Base-by-base conservation (phyloP, 306 rosid genomes). In the Crotalaria pallida region DNA sequence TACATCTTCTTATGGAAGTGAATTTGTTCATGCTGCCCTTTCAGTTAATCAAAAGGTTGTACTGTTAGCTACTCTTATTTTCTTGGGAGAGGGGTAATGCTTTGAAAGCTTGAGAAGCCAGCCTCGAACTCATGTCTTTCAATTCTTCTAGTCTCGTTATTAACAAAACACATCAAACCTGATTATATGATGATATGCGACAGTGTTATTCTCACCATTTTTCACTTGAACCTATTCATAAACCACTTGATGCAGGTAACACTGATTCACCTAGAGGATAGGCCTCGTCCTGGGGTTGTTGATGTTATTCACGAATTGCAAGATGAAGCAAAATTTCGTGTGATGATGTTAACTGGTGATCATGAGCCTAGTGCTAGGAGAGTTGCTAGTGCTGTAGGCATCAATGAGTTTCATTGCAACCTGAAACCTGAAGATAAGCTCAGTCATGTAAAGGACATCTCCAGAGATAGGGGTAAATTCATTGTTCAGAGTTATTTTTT, bases 361-460 rank as follows among this genome's bases (percentile, higher is more conserved):
- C 97, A 94, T 23, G 80, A 88, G 69, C 86, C 83, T 31, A 94
- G 99, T 73, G 97, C 99, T 23, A 80, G 75, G 89, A 87, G 97
- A 82, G 96, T 94, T 64, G 97, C 99, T 72, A 84, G 76, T 36
- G 90, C 96, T 63, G 96, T 87, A 61, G 96, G 97, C 67, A 94
- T 94, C 77, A 82, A 53, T 8, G 99, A 91, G 83, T 87, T 89
- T 80, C 57, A 88, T 64, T 87, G 88, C 84, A 91, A 87, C 80
- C 90, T 94, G 78, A 91, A 94, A 82, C 99, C 99, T 10, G 99
- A 91, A 84, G 99, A 94, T 82, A 91, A 94, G 82, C 87, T 94
- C 58, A 84, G 96, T 59, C 89, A 86, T 81, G 89, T 94, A 50
- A 91, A 94, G 83, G 96, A 86, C 73, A 73, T 76, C 69, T 91